Conservation (phyloP, 2,329 filamentous ascomycete genomes). For the Colletotrichum sp. region DNA sequence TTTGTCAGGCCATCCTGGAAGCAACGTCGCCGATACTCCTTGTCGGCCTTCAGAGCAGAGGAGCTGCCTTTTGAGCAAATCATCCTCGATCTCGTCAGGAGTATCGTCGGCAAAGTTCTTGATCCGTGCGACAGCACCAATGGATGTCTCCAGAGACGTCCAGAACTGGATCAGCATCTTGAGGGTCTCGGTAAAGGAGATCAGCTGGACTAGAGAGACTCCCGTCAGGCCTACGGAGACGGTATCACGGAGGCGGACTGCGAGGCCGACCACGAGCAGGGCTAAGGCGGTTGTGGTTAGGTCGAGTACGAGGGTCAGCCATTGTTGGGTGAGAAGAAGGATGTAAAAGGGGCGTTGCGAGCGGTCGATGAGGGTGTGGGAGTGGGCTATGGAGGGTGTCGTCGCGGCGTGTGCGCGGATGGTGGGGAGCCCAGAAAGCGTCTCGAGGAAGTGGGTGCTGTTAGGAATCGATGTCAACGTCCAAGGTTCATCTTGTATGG, state of each 20-base stretch:
- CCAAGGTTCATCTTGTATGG: not conserved
- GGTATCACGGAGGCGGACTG: conserved; percentile 32
- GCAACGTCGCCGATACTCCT: not conserved
- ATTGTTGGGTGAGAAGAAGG: conserved; percentile 61
- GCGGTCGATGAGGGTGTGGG: conserved; percentile 52
- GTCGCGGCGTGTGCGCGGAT: conserved; percentile 62
- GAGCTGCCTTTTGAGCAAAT: not conserved
- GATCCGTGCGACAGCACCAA: conserved; percentile 31
- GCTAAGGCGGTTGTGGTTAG: conserved; percentile 52
- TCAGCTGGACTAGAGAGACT: conserved; percentile 33
- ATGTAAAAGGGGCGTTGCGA: conserved; percentile 65
- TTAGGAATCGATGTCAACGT: not conserved
- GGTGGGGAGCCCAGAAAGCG: conserved; percentile 50
- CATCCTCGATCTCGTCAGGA: conserved; percentile 29
- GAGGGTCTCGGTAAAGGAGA: conserved; percentile 35
- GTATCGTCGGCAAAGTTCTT: conserved; percentile 32
- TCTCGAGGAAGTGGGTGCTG: conserved; percentile 47
- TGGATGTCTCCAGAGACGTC: conserved; percentile 32
- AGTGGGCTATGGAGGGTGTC: conserved; percentile 43
- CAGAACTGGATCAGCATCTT: conserved; percentile 39
- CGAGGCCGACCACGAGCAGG: conserved; percentile 49
- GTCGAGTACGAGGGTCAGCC: conserved; percentile 59
- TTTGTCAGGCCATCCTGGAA: conserved; percentile 34
- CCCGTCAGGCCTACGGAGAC: conserved; percentile 24
- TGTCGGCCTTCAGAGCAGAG: not conserved